Percentiles rank a stretch among this genome's conserved stretches.
Evolutionary conservation across 2,329 filamentous ascomycete species (phyloP).

Genomic region (Rasamsonia emersonii): DNA sequence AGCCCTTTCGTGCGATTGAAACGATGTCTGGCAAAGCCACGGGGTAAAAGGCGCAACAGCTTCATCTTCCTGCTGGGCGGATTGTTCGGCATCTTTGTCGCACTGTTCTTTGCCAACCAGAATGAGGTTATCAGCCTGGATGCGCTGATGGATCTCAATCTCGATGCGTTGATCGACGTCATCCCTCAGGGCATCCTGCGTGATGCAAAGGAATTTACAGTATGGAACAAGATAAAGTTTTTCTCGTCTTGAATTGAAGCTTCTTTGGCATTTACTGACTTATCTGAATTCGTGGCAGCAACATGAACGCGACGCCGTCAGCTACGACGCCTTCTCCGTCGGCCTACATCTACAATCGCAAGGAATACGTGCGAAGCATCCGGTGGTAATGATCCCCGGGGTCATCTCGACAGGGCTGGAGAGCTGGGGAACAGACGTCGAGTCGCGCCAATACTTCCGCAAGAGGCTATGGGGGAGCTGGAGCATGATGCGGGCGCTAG

Average conservation of each 20-base stretch:
- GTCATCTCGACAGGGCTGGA: constrained; percentile 96
- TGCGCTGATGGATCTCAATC: constrained; percentile 58
- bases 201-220: constrained; percentile 78
- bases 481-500: constrained; percentile 96
- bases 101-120: constrained; percentile 79
- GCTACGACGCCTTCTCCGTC: constrained; percentile 89
- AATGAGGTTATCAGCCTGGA: constrained; percentile 87
- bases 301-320: constrained; percentile 77
- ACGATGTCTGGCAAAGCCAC: constrained; percentile 18
- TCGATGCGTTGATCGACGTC: constrained; percentile 80
- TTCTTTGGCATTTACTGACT: constrained; percentile 8
- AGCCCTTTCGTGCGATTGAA: constrained; percentile 20
- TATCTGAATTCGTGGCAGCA: constrained; percentile 39
- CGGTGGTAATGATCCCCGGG: constrained; percentile 93
- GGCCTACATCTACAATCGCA: constrained; percentile 74
- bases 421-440: constrained; percentile 86
- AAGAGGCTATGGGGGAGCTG: constrained; percentile 95
- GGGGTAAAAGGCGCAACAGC: constrained; percentile 63
- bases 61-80: constrained; percentile 83
- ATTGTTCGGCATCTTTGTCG: constrained; percentile 79
- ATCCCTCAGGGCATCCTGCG: constrained; percentile 76
- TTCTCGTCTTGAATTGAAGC: constrained; percentile 5
- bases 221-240: constrained; percentile 35
- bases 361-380: constrained; percentile 72
- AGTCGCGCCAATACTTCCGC: constrained; percentile 82